A percentile compares a stretch with the other conserved stretches of the same genome.
Conservation (phyloP, 78 protist genomes). For the Isochrysis galbana region DNA sequence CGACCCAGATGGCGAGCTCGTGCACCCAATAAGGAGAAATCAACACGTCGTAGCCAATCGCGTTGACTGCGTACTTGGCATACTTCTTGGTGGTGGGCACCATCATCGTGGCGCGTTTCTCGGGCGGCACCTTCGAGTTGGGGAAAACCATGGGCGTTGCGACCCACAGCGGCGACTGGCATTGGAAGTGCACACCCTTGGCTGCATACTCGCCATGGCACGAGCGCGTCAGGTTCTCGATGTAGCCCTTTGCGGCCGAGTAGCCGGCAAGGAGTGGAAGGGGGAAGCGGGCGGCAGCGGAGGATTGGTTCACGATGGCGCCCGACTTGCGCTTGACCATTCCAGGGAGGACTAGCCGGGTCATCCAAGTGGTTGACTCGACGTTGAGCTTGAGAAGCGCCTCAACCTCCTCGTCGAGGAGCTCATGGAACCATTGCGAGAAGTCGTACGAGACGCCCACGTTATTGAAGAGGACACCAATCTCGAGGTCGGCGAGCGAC, state of each 20-base stretch:
- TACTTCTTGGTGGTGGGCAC: background rate
- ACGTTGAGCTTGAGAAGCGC: background rate
- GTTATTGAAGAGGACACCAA: conserved; percentile 15
- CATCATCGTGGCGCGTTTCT: background rate
- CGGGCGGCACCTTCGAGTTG: background rate
- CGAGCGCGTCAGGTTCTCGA: background rate
- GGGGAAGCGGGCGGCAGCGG: background rate
- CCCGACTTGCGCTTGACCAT: background rate
- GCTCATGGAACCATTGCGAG: conserved; percentile 19
- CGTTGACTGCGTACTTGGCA: background rate
- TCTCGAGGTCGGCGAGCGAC: background rate
- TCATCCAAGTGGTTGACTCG: background rate
- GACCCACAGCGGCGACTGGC: conserved; percentile 9
- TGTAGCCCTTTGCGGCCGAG: conserved; percentile 6
- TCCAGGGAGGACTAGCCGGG: background rate
- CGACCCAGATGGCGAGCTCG: background rate
- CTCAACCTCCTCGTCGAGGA: background rate
- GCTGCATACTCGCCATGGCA: background rate
- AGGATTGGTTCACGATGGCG: conserved; percentile 9
- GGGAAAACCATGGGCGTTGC: conserved; percentile 7
- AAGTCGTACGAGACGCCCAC: background rate
- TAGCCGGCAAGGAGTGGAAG: background rate
- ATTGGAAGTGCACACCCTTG: background rate
- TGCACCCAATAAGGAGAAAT: background rate
- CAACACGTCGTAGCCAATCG: background rate